A percentile compares a stretch with the other conserved stretches of the same genome.
phyloP scores from a whole-genome alignment of 768 basidiomycete genomes.

The Podaxis mareebaensis region DNA sequence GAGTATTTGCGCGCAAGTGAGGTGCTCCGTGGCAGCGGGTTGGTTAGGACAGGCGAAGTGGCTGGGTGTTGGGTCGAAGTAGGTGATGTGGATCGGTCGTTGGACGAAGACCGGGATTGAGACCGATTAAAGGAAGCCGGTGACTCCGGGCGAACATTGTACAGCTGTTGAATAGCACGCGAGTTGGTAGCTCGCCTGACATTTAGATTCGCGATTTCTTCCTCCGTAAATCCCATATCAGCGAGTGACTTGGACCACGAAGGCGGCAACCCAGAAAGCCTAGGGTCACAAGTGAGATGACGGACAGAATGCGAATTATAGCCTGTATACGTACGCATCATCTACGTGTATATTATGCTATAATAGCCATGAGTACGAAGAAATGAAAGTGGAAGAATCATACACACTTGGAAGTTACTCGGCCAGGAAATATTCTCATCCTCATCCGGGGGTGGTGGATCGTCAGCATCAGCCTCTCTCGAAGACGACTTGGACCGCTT shows the following conservation, averaged over 20 bases:
- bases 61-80: conserved; percentile 14
- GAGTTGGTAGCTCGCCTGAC: conserved; percentile 36
- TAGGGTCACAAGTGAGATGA: conserved; percentile 23
- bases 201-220: conserved; percentile 66
- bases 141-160: conserved; percentile 36
- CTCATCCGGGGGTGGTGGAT: conserved; percentile 31
- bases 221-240: conserved; percentile 63
- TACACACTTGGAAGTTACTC: conserved; percentile 73
- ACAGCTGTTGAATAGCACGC: conserved; percentile 36
- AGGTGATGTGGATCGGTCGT: conserved; percentile 5
- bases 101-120: background rate
- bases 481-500: conserved; percentile 32
- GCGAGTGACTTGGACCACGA: conserved; percentile 68
- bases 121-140: conserved; percentile 20
- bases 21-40: conserved; percentile 35
- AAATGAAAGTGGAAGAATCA: background rate
- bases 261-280: conserved; percentile 67
- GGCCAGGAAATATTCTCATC: conserved; percentile 69
- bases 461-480: conserved; percentile 17
- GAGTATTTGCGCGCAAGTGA: conserved; percentile 36
- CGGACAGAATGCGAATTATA: conserved; percentile 8
- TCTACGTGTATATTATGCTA: conserved; percentile 82
- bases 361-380: conserved; percentile 4
- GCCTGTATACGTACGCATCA: conserved; percentile 52
- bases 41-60: conserved; percentile 21